phyloP scores from a whole-genome alignment of 495 filamentous ascomycete species.

The Ramalina intermedia region DNA sequence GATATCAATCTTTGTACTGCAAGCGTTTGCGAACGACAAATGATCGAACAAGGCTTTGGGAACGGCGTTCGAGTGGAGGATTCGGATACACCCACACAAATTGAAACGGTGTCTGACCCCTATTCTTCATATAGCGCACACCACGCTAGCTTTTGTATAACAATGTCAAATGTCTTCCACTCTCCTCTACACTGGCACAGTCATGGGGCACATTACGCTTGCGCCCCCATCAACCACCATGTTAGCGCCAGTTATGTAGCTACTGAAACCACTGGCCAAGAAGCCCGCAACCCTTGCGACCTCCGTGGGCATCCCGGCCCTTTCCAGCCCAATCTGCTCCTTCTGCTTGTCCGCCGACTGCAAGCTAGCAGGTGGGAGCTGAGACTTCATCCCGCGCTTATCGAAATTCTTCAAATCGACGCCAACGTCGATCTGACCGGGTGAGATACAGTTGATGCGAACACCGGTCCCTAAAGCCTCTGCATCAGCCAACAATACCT shows the following conservation, averaged over 20 bases:
- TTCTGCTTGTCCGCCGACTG: conserved; percentile 36
- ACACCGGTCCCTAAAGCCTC: conserved; percentile 30
- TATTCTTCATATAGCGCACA: too few species aligned
- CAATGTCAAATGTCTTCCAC: background rate
- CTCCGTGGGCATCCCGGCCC: conserved; percentile 36
- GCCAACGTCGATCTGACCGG: conserved; percentile 44
- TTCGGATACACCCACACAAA: too few species aligned
- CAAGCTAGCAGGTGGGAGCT: conserved; percentile 39
- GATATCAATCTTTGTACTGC: too few species aligned
- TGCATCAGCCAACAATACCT: background rate
- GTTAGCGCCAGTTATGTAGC: conserved; percentile 39
- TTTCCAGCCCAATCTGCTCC: conserved; percentile 30
- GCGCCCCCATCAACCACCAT: conserved; percentile 43
- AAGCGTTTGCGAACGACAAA: too few species aligned
- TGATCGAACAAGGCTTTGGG: too few species aligned
- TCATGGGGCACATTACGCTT: conserved; percentile 11
- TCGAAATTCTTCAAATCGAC: conserved; percentile 40
- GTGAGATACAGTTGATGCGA: conserved; percentile 43
- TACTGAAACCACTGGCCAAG: conserved; percentile 40
- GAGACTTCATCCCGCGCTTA: conserved; percentile 36
- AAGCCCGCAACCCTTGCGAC: conserved; percentile 44
- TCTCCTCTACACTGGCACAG: conserved; percentile 7
- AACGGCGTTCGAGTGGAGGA: too few species aligned
- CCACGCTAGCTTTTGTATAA: background rate
- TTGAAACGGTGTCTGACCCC: too few species aligned